phyloP scores from a whole-genome alignment of 1,284 basidiomycete species.

The Trametes sp. region DNA sequence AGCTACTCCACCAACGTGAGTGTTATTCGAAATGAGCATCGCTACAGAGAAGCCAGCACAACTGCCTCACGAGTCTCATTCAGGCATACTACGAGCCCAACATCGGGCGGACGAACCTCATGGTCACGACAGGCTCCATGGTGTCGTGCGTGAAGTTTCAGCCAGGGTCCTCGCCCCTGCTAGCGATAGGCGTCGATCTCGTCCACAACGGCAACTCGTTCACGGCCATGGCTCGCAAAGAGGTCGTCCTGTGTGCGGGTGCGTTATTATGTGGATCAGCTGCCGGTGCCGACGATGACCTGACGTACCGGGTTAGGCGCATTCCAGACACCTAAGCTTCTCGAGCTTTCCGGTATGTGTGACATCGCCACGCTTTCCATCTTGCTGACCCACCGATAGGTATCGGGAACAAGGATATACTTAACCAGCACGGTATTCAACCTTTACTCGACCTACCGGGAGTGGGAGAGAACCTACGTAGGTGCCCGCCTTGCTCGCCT shows the following conservation, averaged over 20 bases:
- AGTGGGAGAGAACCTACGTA: constrained; percentile 63
- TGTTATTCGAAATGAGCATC: not conserved
- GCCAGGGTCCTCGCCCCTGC: constrained; percentile 8
- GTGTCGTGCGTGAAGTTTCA: constrained; percentile 18
- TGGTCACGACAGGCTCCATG: constrained; percentile 25
- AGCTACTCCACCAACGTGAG: constrained; percentile 16
- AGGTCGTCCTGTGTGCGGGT: constrained; percentile 18
- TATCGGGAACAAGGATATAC: constrained; percentile 41
- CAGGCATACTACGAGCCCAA: constrained; percentile 22
- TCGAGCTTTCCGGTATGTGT: constrained; percentile 35
- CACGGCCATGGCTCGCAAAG: not conserved
- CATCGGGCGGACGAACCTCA: constrained; percentile 12
- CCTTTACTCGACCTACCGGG: constrained; percentile 58
- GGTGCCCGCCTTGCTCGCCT: constrained; percentile 34
- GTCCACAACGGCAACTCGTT: constrained; percentile 1
- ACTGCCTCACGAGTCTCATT: too few species aligned
- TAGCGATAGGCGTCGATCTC: constrained; percentile 15
- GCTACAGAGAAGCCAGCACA: too few species aligned
- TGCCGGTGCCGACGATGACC: not conserved
- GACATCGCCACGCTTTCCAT: not conserved
- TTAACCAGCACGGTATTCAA: constrained; percentile 50
- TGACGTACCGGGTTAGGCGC: not conserved
- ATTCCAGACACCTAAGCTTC: constrained; percentile 30
- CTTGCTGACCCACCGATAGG: constrained; percentile 16
- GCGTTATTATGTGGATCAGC: not conserved